These are phyloP conservation scores for Zygotorulaspora sp. DNA, from an alignment of 805 yeast genomes.

Conservation along the genomic window DNA sequence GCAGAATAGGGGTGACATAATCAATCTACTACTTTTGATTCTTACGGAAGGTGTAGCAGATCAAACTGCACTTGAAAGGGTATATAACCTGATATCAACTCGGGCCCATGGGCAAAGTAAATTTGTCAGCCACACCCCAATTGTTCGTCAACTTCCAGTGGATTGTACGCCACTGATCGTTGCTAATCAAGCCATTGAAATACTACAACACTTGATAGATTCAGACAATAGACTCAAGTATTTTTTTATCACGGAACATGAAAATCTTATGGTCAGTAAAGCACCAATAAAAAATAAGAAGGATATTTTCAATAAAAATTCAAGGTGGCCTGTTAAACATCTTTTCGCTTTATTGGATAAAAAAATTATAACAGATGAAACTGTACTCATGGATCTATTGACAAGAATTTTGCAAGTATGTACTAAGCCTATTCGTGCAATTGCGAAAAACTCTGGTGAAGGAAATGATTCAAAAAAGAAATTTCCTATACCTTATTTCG, in stretches of 20 bases:
- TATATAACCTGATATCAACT: constrained; percentile 52
- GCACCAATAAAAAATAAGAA: constrained; percentile 34
- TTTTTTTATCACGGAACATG: constrained; percentile 78
- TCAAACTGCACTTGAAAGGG: constrained; percentile 55
- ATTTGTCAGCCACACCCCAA: constrained; percentile 7
- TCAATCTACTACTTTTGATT: constrained; percentile 61
- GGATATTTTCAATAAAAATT: constrained; percentile 33
- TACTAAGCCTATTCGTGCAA: constrained; percentile 61
- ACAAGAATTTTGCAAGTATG: constrained; percentile 73
- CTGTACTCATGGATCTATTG: constrained; percentile 67
- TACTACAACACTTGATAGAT: constrained; percentile 65
- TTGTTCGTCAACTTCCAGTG: constrained; percentile 42
- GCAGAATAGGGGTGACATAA: constrained; percentile 70
- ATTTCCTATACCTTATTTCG: constrained; percentile 56
- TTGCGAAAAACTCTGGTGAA: constrained; percentile 42
- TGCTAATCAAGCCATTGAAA: constrained; percentile 74
- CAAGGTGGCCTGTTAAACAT: constrained; percentile 68
- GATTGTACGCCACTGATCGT: constrained; percentile 65
- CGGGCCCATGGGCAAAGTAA: constrained; percentile 40
- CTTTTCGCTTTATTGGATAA: constrained; percentile 60
- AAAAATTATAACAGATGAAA: constrained; percentile 63
- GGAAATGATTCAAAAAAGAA: constrained; percentile 27
- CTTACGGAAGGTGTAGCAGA: constrained; percentile 70
- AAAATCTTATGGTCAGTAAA: constrained; percentile 40
- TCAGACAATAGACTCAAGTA: constrained; percentile 62